Base-by-base conservation (phyloP, 495 filamentous ascomycete species). In the Pseudoneurospora amorphoporcata region DNA sequence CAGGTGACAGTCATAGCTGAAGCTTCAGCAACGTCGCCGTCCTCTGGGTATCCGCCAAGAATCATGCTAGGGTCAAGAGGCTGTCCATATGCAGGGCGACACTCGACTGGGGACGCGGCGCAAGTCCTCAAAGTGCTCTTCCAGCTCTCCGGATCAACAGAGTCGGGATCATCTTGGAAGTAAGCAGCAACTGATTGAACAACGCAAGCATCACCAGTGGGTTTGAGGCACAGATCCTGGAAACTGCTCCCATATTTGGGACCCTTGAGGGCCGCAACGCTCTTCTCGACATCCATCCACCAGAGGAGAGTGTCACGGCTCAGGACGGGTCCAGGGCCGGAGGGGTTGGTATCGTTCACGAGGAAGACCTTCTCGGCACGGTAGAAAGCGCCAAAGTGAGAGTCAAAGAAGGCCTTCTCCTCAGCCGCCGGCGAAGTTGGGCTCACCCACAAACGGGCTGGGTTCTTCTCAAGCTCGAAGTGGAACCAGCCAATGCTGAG, bases 371-470 rank as follows among this genome's bases (percentile, higher is more conserved):
- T 95, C 79, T 99, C 92, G 3, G 94, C 91, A 17, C 95, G 93
- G 79, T 92, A 98, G 79, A 99, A 99, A 2, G 96, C 93, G 1
- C 94, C 96, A 78, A 99, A 99, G 72, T 92, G 94, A n/a, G 88
- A 81, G 80, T 98, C 95, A 76, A 98, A 99, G 79, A 95, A 98
- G 16, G 86, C 85, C 83, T 99, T 99, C 80, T 98, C 96, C 80
- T 93, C 86, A 0, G 95, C 95, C 17, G 96, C 94, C 53, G 89
- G 89, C 2, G 95, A 98, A 14, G 92, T 91, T 12, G 95, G 96
- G 76, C 94, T 94, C 16, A 99, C 96, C 95, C 95, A 99, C 61
- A 99, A 81, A 39, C 92, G 89, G 12, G 95, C 96, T 1, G 95
- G 95, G 72, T 97, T 91, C 23, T 86, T 92, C 79, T 98, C 96